phyloP scores from a whole-genome alignment of 768 basidiomycete species.

The Mycena polygramma region DNA sequence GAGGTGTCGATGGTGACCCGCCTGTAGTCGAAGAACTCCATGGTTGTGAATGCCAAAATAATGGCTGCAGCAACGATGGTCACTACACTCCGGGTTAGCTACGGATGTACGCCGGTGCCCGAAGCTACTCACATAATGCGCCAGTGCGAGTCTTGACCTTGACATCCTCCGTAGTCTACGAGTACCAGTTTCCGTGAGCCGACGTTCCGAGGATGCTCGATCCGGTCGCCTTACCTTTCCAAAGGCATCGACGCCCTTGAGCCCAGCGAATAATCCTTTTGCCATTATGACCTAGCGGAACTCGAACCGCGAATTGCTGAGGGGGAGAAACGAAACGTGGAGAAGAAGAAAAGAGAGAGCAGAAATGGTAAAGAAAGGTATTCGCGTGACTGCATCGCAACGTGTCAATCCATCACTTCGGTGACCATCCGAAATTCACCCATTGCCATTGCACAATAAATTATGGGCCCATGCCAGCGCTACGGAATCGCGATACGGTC shows the following conservation, averaged over 20 bases:
- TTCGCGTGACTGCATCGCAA: slow-evolving; percentile 15
- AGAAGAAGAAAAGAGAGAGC: slow-evolving; percentile 36
- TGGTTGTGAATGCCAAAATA: slow-evolving; percentile 90
- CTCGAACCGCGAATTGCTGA: slow-evolving; percentile 46
- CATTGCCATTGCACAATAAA: slow-evolving; percentile 25
- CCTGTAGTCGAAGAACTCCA: slow-evolving; percentile 98
- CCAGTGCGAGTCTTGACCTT: slow-evolving; percentile 98
- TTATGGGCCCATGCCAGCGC: slow-evolving; percentile 14
- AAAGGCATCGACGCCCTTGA: slow-evolving; percentile 98
- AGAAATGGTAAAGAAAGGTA: slow-evolving; percentile 33
- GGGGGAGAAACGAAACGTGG: slow-evolving; percentile 40
- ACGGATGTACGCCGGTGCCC: background rate
- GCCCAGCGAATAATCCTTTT: slow-evolving; percentile 78
- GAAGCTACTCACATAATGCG: slow-evolving; percentile 77
- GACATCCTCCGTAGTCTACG: slow-evolving; percentile 97
- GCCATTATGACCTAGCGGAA: slow-evolving; percentile 69
- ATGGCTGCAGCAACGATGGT: slow-evolving; percentile 93
- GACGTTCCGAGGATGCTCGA: background rate
- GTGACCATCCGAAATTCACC: slow-evolving; percentile 21
- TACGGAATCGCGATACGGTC: slow-evolving; percentile 69
- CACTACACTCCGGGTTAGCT: slow-evolving; percentile 62
- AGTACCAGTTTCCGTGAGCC: slow-evolving; percentile 6
- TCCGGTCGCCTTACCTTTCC: slow-evolving; percentile 92
- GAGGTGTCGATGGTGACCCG: slow-evolving; percentile 89
- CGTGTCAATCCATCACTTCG: slow-evolving; percentile 38